These are phyloP conservation scores for Trichoderma semiorbis DNA, from an alignment of 2,329 filamentous ascomycete species.

Conservation along the genomic window DNA sequence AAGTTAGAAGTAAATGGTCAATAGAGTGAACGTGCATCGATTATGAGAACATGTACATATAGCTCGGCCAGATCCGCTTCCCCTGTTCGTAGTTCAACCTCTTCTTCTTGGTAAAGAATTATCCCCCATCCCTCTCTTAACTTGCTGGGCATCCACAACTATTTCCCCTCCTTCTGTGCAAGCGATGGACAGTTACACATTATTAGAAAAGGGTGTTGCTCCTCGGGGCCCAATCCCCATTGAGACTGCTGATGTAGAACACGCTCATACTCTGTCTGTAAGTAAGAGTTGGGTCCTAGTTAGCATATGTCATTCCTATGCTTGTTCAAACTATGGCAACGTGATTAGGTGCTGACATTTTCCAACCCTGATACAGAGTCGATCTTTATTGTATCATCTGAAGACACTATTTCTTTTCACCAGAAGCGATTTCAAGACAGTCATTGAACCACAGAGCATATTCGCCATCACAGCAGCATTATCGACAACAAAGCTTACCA, in stretches of 20 bases:
- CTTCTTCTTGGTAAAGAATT: neutral
- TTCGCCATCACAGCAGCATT: conserved; percentile 24
- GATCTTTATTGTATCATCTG: conserved; percentile 17
- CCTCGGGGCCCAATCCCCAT: neutral
- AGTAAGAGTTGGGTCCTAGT: neutral
- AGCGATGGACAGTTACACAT: neutral
- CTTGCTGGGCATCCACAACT: neutral
- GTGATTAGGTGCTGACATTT: neutral
- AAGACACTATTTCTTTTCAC: conserved; percentile 30
- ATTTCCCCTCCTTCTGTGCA: neutral
- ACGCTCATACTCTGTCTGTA: neutral
- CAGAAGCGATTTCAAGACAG: conserved; percentile 33
- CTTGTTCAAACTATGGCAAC: neutral
- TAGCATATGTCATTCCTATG: neutral
- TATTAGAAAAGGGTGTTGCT: neutral
- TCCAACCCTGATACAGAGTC: neutral
- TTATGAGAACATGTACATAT: neutral
- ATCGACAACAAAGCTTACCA: conserved; percentile 9
- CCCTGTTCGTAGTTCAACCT: neutral
- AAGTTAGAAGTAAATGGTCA: neutral
- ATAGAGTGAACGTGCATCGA: neutral
- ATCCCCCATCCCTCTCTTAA: no score
- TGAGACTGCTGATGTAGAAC: neutral
- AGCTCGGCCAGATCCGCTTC: neutral
- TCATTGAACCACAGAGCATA: conserved; percentile 30